Base-by-base conservation (phyloP, 2,329 filamentous ascomycete species). In the Lachnellula willkommii region DNA sequence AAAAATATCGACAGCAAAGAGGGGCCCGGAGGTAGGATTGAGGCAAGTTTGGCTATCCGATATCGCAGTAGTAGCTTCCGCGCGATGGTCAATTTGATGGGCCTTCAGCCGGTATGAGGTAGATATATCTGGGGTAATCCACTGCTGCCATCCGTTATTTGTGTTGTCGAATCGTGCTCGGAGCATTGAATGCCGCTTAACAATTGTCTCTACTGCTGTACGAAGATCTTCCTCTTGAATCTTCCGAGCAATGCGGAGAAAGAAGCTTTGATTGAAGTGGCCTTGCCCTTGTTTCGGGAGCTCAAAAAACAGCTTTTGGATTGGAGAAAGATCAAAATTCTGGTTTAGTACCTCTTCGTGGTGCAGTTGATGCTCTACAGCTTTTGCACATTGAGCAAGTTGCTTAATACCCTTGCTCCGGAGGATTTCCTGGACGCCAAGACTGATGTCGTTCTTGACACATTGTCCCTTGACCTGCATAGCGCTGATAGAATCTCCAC, bases 111-210 rank as follows among this genome's bases (percentile, higher is more conserved):
- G 43, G 35, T 56, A 56, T 26, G 54, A 56, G 5, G 24, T 20
- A 37, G 49, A 26, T 24, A 61, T 37, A 17, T 68, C 58, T 32
- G 66, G 66, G 12, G 67, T 65, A 20, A 74, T 59, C 1, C 56
- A 58, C 53, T 75, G 73, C 36, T 59, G 60, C 71, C 71, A 73
- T 5, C 36, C 54, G 1, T 60, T 62, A 5, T 57, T 56, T 8
- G 37, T 43, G 2, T 63, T 63, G n/a, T 47, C 39, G 52, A 73
- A 75, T 7, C 73, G 68, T 12, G 68, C 71, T 35, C 72, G 66
- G 2, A 75, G 61, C 71, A 75, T 73, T 4, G 72, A 69, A 54
- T 75, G 73, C 14, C 62, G 66, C 9, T 60, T 53, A 1, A 73
- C 65, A 5, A 75, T 54, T 0, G 65, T 63, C 20, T 62, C 59